Evolutionary conservation across 306 rosid species (phyloP).

Genomic region (Quillaja saponaria): DNA sequence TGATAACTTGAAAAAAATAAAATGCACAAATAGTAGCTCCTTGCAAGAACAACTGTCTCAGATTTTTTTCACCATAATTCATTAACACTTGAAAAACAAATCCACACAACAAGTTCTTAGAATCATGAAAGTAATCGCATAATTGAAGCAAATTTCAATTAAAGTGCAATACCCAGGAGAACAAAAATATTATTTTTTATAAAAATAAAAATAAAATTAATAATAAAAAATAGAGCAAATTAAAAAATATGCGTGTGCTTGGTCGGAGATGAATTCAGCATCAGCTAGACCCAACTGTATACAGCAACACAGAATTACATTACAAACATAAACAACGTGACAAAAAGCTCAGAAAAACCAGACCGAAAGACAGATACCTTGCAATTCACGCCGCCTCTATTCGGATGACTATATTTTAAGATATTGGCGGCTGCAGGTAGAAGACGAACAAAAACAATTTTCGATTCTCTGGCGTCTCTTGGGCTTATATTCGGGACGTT

Average conservation of each 20-base stretch:
- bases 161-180: too few species aligned
- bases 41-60: background rate
- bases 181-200: background rate
- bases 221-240: background rate
- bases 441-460: background rate
- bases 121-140: background rate
- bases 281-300: background rate
- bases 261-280: background rate
- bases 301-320: background rate
- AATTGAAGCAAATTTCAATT: conserved; percentile 11
- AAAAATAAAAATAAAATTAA: background rate
- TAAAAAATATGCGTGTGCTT: background rate
- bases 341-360: background rate
- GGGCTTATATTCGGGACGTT: background rate
- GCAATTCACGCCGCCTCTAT: conserved; percentile 24
- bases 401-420: conserved; percentile 1
- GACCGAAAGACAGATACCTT: conserved; percentile 28
- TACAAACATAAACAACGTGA: background rate
- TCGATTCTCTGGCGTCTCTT: background rate
- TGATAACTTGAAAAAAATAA: too few species aligned
- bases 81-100: conserved; percentile 6
- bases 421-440: background rate
- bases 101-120: conserved; percentile 7
- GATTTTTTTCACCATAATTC: background rate
- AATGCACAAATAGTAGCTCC: too few species aligned